Base-by-base conservation (phyloP, 331 rosid genomes). In the Pyracantha coccinea region DNA sequence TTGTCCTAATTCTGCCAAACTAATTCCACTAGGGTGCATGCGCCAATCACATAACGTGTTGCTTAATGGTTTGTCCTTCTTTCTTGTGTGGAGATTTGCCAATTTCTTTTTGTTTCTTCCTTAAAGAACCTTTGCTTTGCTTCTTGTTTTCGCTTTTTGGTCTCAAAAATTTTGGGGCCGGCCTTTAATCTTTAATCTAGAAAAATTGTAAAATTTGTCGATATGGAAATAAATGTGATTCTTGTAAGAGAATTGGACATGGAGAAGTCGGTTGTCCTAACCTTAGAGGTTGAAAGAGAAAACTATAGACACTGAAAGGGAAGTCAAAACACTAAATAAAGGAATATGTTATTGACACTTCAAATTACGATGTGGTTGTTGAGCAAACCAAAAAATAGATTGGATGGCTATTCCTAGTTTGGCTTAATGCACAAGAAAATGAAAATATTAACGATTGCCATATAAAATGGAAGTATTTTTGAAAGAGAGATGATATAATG, bases 381-480 rank as follows among this genome's bases (percentile, higher is more conserved):
- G 23, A 21, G 61, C 14, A 60, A 38, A 35, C 44, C 44, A 35
- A 9, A 35, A 35, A 35, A 35, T 35, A 35, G 44, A 35, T 9
- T 2, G 44, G 13, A 35, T 35, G 44, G 44, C 4, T 35, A 35
- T 35, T 35, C 13, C 44, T 35, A 35, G 44, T 35, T 35, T 35
- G 12, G 44, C 14, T 38, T 3, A 59, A 52, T 67, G 25, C 21
- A 71, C 71, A 29, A 58, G 60, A 62, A 80, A 72, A 45, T 17
- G 69, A 72, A 78, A 69, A 63, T 41, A 64, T 71, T 16, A 66
- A 24, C 33, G 62, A 41, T 71, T 71, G 61, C 27, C 71, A 60
- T 75, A 84, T 74, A 68, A 76, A 67, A 67, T 72, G 67, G 45
- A 76, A 83, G 81, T 84, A 78, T 38, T 19, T 52, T 52, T 17